A percentile compares a stretch with the other conserved stretches of the same genome.
phyloP scores from a whole-genome alignment of 2,329 filamentous ascomycete genomes.

The Cercospora sesami region DNA sequence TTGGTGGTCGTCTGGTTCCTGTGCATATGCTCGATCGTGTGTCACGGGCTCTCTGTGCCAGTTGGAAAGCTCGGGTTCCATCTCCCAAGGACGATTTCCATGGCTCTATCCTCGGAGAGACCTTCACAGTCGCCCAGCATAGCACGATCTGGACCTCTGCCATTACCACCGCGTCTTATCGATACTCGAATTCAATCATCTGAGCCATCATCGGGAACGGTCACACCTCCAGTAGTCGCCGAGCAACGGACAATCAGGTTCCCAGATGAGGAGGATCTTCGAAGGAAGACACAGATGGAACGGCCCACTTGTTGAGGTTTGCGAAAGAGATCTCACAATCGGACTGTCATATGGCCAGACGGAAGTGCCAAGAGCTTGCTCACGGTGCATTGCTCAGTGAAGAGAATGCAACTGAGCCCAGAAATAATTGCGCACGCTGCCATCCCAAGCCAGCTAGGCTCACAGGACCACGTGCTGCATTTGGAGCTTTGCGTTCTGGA shows the following conservation, averaged over 20 bases:
- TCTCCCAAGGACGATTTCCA: slow-evolving; percentile 64
- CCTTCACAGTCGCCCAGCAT: slow-evolving; percentile 30
- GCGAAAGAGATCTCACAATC: background rate
- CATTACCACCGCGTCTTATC: background rate
- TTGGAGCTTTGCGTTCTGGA: background rate
- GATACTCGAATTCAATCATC: background rate
- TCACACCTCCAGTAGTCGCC: slow-evolving; percentile 11
- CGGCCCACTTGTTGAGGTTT: background rate
- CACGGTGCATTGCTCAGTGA: background rate
- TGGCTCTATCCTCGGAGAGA: slow-evolving; percentile 48
- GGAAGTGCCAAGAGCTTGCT: background rate
- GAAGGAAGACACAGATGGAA: background rate
- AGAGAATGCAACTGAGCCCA: background rate
- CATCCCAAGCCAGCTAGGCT: background rate
- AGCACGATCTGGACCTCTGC: slow-evolving; percentile 5
- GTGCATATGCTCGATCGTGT: slow-evolving; percentile 76
- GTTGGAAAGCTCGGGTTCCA: slow-evolving; percentile 65
- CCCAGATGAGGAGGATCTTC: slow-evolving; percentile 29
- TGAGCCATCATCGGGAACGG: slow-evolving; percentile 14
- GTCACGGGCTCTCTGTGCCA: slow-evolving; percentile 81
- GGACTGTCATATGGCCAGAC: background rate
- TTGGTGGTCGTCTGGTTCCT: slow-evolving; percentile 83
- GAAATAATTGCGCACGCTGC: background rate
- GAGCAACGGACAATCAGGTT: slow-evolving; percentile 39
- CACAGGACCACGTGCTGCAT: background rate